Base-by-base conservation (phyloP, 2,329 filamentous ascomycete species). In the Gaeumannomyces sp. region DNA sequence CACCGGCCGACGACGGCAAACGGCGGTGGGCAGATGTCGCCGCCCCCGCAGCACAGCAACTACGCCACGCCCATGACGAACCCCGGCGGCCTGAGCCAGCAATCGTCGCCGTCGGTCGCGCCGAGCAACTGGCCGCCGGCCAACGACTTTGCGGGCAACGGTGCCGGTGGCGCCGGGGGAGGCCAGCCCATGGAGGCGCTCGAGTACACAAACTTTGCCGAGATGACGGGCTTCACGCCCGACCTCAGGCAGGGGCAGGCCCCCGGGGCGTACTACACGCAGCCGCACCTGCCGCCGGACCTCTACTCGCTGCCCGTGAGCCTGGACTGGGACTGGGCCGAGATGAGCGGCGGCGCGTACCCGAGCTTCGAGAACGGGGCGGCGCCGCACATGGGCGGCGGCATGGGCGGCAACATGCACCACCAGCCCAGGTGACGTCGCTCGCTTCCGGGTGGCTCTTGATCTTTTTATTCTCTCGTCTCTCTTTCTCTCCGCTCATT, bases 241-340 rank as follows among this genome's bases (percentile, higher is more conserved):
- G 72, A 68, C 63, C 68, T 77, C 65, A 72, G 73, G 64, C 67
- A 71, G 8, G 68, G 70, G 8, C 72, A 73, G n/a, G 27, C 38
- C 11, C 60, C 60, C 13, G n/a, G 25, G 60, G 73, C 72, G 4
- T 62, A 72, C 10, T 93, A 93, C 72, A 89, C 93, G 71, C 91
- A 96, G 69, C 93, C 93, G 0, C 89, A 97, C 71, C 86, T 98
- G 28, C 94, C 95, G 5, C 92, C 94, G 71, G 95, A 98, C 76
- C 77, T 98, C 31, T 99, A 95, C 87, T 90, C 94, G 75, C 89
- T 98, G 85, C 93, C 94, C 1, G 96, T 97, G 89, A 96, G 92
- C 3, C 83, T 98, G 28, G 94, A 98, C 73, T 97, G 93, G 93
- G 92, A 85, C 72, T 89, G 85, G 84, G 85, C 85, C 1, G 86